phyloP scores from a whole-genome alignment of 352 stramenopile genomes.

The Pythium utonaiense region DNA sequence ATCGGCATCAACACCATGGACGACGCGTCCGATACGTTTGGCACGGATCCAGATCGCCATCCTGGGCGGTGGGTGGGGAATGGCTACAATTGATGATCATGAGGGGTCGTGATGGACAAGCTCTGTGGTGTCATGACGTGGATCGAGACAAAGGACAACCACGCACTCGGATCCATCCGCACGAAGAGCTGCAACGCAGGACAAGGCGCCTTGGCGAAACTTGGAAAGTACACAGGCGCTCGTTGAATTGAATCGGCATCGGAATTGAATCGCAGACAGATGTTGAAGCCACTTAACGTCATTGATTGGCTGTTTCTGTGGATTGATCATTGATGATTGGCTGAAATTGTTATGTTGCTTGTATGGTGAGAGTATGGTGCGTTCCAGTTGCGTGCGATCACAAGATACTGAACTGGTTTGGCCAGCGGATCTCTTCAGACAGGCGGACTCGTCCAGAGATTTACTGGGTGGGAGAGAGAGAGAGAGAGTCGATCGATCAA shows the following conservation, averaged over 20 bases:
- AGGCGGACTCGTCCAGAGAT: background rate
- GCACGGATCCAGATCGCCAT: background rate
- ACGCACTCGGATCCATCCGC: too few species aligned
- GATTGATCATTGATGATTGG: conserved; percentile 11
- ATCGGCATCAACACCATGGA: background rate
- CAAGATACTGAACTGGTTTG: background rate
- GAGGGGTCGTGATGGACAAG: too few species aligned
- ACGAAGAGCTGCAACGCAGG: too few species aligned
- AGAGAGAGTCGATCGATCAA: background rate
- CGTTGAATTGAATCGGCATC: conserved; percentile 10
- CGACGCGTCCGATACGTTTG: background rate
- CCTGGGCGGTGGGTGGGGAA: too few species aligned
- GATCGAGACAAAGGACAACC: too few species aligned
- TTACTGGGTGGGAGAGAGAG: background rate
- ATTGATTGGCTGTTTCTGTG: background rate
- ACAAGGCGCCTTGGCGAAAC: too few species aligned
- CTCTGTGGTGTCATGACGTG: too few species aligned
- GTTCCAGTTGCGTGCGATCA: conserved; percentile 16
- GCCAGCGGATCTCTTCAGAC: background rate
- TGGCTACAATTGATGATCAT: too few species aligned
- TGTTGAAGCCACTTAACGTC: conserved; percentile 12
- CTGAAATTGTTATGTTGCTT: background rate
- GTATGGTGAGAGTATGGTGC: conserved; percentile 8
- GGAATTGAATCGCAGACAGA: conserved; percentile 12
- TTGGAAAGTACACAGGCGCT: too few species aligned